Conservation (phyloP, 2,329 filamentous ascomycete genomes). For the Colletotrichum trifolii region DNA sequence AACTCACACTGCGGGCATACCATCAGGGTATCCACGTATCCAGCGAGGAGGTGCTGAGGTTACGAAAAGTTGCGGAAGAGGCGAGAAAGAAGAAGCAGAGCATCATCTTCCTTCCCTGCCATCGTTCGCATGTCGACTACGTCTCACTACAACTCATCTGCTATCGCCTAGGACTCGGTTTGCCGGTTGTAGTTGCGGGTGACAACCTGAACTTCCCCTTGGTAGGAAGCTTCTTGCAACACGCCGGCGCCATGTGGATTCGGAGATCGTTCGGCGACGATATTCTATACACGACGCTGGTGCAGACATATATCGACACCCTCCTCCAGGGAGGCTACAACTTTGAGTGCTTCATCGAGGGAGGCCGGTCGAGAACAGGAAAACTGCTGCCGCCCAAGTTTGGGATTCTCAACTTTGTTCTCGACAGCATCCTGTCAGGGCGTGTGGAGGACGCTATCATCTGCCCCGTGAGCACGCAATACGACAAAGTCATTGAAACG, state of each 20-base stretch:
- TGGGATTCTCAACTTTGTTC: conserved; percentile 89
- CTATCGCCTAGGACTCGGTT: conserved; percentile 87
- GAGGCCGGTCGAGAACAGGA: conserved; percentile 89
- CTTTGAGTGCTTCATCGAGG: conserved; percentile 97
- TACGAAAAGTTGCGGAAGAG: conserved; percentile 84
- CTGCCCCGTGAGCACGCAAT: conserved; percentile 95
- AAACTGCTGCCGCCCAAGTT: conserved; percentile 96
- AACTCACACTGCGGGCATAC: conserved; percentile 91
- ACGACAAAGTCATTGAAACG: conserved; percentile 98
- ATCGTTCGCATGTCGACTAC: conserved; percentile 96
- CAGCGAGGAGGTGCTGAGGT: conserved; percentile 87
- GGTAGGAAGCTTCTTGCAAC: conserved; percentile 89
- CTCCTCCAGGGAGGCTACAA: conserved; percentile 92
- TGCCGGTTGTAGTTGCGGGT: conserved; percentile 93
- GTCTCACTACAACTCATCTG: conserved; percentile 95
- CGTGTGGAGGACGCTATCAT: conserved; percentile 91
- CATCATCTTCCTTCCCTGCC: conserved; percentile 94
- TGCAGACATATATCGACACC: conserved; percentile 96
- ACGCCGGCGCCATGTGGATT: conserved; percentile 98
- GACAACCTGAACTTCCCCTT: conserved; percentile 97
- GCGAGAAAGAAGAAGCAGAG: conserved; percentile 91
- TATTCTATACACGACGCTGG: conserved; percentile 88
- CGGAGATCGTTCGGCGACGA: conserved; percentile 92
- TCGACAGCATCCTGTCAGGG: conserved; percentile 90
- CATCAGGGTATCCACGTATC: conserved; percentile 98